Conservation (phyloP, 495 filamentous ascomycete genomes). For the Tuber melanosporum region DNA sequence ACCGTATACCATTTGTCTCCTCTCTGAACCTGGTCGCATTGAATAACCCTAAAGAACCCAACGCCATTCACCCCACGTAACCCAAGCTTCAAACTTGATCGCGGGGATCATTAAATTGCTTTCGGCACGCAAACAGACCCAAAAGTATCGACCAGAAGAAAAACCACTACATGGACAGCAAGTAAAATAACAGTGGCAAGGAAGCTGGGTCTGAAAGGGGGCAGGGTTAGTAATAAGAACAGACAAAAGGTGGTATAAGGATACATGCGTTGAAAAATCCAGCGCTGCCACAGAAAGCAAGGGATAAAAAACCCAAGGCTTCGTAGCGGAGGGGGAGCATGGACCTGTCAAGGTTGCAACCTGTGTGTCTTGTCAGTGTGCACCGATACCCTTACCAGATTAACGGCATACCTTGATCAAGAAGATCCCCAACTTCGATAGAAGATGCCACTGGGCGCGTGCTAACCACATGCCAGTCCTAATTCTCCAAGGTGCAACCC, state of each 20-base stretch:
- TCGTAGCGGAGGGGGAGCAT: conserved; percentile 57
- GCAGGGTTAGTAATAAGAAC: neutral
- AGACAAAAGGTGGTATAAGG: neutral
- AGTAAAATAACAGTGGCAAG: neutral
- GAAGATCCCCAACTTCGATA: conserved; percentile 49
- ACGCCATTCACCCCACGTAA: neutral
- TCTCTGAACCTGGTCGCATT: neutral
- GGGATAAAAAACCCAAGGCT: conserved; percentile 56
- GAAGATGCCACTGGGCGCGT: conserved; percentile 36
- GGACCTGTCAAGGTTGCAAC: conserved; percentile 49
- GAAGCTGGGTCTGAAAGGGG: neutral
- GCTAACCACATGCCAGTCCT: conserved; percentile 22
- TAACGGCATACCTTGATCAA: conserved; percentile 49
- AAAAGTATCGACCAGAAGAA: conserved; percentile 18
- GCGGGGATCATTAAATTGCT: neutral
- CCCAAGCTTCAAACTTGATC: neutral
- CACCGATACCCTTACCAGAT: neutral
- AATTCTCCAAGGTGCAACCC: conserved; percentile 32
- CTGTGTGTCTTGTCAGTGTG: neutral
- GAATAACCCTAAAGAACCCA: neutral
- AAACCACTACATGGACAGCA: conserved; percentile 22
- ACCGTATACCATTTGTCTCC: neutral
- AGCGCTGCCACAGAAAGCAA: conserved; percentile 55
- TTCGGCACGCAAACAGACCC: conserved; percentile 21
- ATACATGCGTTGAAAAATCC: conserved; percentile 42